Conservation (phyloP, 306 rosid genomes). For the Morella rubra region DNA sequence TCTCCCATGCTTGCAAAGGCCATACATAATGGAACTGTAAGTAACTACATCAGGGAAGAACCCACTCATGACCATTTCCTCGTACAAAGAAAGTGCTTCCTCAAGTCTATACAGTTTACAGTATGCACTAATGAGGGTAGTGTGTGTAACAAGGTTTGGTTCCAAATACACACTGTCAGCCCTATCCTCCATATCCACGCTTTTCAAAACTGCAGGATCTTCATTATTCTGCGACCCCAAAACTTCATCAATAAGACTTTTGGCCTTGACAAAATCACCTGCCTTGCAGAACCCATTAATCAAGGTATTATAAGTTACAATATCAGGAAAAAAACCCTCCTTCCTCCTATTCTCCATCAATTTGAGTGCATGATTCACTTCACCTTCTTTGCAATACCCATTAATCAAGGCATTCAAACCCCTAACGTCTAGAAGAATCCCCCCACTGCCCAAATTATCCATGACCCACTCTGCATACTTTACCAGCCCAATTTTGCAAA, state of each 20-base stretch:
- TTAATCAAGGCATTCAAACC: conserved; percentile 60
- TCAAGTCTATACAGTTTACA: conserved; percentile 49
- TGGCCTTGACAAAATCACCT: conserved; percentile 51
- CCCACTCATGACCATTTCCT: conserved; percentile 69
- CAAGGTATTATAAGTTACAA: conserved; percentile 65
- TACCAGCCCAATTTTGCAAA: conserved; percentile 57
- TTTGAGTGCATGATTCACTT: conserved; percentile 43
- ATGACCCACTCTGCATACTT: conserved; percentile 57
- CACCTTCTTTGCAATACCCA: conserved; percentile 67
- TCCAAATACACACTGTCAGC: conserved; percentile 30
- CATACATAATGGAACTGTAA: conserved; percentile 61
- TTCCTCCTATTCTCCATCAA: conserved; percentile 48
- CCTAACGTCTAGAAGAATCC: conserved; percentile 42
- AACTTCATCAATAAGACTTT: conserved; percentile 47
- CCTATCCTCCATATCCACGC: conserved; percentile 19
- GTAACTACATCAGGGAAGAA: conserved; percentile 73
- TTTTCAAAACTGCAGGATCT: conserved; percentile 26
- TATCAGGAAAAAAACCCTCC: conserved; percentile 44
- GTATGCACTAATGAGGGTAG: conserved; percentile 59
- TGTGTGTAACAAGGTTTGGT: conserved; percentile 62
- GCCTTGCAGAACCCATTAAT: conserved; percentile 58
- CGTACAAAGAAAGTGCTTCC: conserved; percentile 62
- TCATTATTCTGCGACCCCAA: conserved; percentile 31
- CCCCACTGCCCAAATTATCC: conserved; percentile 53
- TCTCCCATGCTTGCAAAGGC: conserved; percentile 75